A percentile compares a stretch with the other conserved stretches of the same genome.
phyloP scores from a whole-genome alignment of 345 rosid genomes.

The Draba incana region DNA sequence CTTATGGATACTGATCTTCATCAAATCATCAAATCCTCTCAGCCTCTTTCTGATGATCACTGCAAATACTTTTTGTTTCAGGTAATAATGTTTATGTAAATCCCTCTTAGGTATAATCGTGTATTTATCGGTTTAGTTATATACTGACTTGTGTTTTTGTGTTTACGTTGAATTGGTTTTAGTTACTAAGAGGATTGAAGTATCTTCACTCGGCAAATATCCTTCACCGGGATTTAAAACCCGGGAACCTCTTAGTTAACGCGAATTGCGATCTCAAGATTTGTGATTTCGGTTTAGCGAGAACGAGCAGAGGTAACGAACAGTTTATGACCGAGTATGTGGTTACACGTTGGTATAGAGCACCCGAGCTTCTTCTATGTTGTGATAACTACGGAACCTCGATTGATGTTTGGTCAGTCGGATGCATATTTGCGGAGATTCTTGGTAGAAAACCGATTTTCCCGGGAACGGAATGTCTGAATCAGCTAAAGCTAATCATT shows the following conservation, averaged over 20 bases:
- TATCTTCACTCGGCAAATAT: conserved; percentile 93
- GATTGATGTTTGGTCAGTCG: conserved; percentile 90
- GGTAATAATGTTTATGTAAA: conserved; percentile 43
- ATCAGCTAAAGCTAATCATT: conserved; percentile 79
- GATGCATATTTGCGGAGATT: conserved; percentile 90
- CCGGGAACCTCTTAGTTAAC: conserved; percentile 84
- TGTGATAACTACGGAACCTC: conserved; percentile 85
- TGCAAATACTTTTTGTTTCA: conserved; percentile 82
- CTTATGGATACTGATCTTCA: conserved; percentile 94
- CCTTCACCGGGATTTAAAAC: conserved; percentile 90
- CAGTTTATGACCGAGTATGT: conserved; percentile 92
- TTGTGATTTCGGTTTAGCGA: conserved; percentile 84
- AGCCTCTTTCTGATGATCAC: conserved; percentile 75
- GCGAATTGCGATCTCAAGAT: conserved; percentile 85
- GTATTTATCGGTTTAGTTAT: conserved; percentile 13
- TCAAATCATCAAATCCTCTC: conserved; percentile 78
- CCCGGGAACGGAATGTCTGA: conserved; percentile 80
- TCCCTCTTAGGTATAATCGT: too few species aligned
- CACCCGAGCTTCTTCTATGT: conserved; percentile 88
- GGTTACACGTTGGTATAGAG: conserved; percentile 94
- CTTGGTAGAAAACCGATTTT: conserved; percentile 84
- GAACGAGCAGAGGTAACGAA: conserved; percentile 67
- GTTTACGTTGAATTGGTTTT: conserved; percentile 13
- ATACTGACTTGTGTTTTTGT: conserved; percentile 6
- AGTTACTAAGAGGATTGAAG: conserved; percentile 83